Evolutionary conservation across 2,329 filamentous ascomycete species (phyloP).

Genomic region (Diaporthe vaccinii): DNA sequence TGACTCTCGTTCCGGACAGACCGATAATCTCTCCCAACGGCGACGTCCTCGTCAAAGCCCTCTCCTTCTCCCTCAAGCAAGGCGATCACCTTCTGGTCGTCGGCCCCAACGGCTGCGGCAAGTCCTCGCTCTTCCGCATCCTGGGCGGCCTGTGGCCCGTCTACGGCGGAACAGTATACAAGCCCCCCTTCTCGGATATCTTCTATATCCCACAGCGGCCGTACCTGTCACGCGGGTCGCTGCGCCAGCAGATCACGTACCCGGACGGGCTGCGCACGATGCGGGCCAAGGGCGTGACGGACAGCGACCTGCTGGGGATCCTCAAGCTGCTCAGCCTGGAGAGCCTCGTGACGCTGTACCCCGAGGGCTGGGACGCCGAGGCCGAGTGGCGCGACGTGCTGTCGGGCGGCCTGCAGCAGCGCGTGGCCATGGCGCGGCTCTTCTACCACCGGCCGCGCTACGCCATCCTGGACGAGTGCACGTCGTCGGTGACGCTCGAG

Average conservation of each 20-base stretch:
- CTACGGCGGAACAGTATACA: conserved; percentile 92
- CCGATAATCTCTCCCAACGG: conserved; percentile 98
- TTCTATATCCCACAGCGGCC: conserved; percentile 98
- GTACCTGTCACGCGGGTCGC: conserved; percentile 89
- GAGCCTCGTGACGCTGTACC: conserved; percentile 82
- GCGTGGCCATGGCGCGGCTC: conserved; percentile 94
- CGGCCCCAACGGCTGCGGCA: conserved; percentile 96
- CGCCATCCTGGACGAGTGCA: conserved; percentile 97
- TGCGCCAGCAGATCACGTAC: conserved; percentile 98
- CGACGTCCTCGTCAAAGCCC: conserved; percentile 86
- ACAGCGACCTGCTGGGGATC: conserved; percentile 83
- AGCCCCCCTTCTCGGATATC: conserved; percentile 91
- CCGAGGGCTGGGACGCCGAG: conserved; percentile 89
- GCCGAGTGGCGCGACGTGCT: conserved; percentile 97
- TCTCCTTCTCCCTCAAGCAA: conserved; percentile 88
- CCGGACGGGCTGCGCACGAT: conserved; percentile 91
- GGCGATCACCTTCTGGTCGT: conserved; percentile 95
- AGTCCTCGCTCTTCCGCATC: conserved; percentile 96
- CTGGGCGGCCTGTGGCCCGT: conserved; percentile 97
- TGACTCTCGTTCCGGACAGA: conserved; percentile 49
- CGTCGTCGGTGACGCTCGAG: conserved; percentile 92
- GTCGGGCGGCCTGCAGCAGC: conserved; percentile 92
- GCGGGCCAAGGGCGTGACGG: conserved; percentile 85
- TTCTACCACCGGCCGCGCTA: conserved; percentile 96
- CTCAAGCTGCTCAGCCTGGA: conserved; percentile 86